Conservation (phyloP, 148 eudicot species). For the Oxyria digyna region DNA sequence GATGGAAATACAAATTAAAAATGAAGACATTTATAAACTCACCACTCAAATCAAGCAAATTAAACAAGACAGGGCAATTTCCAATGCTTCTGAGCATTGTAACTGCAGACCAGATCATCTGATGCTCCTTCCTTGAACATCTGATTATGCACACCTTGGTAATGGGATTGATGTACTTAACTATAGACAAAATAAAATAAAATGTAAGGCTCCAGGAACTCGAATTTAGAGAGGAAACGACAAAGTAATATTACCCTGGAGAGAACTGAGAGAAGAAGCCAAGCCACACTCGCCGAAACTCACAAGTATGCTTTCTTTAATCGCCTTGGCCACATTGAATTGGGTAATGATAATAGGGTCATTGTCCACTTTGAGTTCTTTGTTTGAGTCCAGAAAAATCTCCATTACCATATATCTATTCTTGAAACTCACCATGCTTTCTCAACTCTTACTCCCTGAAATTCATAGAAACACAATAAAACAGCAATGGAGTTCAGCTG, state of each 20-base stretch:
- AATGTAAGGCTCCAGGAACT: not conserved
- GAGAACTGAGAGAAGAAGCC: slow-evolving; percentile 68
- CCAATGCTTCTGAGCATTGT: slow-evolving; percentile 68
- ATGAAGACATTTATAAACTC: slow-evolving; percentile 16
- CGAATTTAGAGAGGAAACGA: not conserved
- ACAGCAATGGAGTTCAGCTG: no score
- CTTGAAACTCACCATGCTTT: slow-evolving; percentile 74
- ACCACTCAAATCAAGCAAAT: slow-evolving; percentile 82
- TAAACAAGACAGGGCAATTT: slow-evolving; percentile 62
- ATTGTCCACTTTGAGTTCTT: slow-evolving; percentile 27
- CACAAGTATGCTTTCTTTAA: slow-evolving; percentile 60
- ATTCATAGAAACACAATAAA: no score
- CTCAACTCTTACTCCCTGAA: not conserved
- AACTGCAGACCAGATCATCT: slow-evolving; percentile 71
- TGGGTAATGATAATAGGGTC: slow-evolving; percentile 58
- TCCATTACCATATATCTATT: slow-evolving; percentile 89
- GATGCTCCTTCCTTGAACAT: slow-evolving; percentile 79
- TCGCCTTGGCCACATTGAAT: slow-evolving; percentile 52
- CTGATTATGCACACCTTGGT: slow-evolving; percentile 75
- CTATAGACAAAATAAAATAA: slow-evolving; percentile 18
- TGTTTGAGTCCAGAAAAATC: slow-evolving; percentile 64
- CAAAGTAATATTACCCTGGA: slow-evolving; percentile 44
- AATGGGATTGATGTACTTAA: slow-evolving; percentile 82
- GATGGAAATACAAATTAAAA: not conserved
- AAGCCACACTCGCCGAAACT: slow-evolving; percentile 97